Percentiles rank a stretch among this genome's conserved stretches.
Evolutionary conservation across 164 flowering plant genomes (phyloP).

Genomic region (Hamamelis virginiana): DNA sequence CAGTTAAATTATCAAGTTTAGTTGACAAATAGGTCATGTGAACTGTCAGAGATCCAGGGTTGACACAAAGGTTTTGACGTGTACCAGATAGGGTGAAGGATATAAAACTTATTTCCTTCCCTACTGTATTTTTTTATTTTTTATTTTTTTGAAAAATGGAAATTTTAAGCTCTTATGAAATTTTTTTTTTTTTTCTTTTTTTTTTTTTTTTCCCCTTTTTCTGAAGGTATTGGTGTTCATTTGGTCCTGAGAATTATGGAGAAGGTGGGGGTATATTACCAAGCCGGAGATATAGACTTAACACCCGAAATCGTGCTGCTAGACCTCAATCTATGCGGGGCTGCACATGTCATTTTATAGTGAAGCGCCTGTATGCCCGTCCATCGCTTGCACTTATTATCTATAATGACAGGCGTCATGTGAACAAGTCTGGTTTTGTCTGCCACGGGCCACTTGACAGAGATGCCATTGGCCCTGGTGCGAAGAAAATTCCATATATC

Average conservation of each 20-base stretch:
- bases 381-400: constrained; percentile 82
- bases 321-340: constrained; percentile 99
- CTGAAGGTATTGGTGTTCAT: constrained; percentile 96
- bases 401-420: constrained; percentile 84
- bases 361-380: constrained; percentile 88
- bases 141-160: too few relatives aligned
- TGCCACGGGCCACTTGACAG: constrained; percentile 97
- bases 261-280: constrained; percentile 90
- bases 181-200: not conserved
- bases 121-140: not conserved
- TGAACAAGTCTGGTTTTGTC: constrained; percentile 82
- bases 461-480: constrained; percentile 98
- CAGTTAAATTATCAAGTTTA: too few relatives aligned
- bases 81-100: too few relatives aligned
- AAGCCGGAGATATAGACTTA: constrained; percentile 84
- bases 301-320: constrained; percentile 94
- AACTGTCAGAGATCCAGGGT: too few relatives aligned
- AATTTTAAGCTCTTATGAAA: not conserved
- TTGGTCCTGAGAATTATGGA: constrained; percentile 98
- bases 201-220: too few relatives aligned
- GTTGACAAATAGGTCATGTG: too few relatives aligned
- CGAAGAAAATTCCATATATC: constrained; percentile 79
- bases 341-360: constrained; percentile 85
- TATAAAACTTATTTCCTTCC: too few relatives aligned
- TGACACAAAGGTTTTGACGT: too few relatives aligned